Percentiles rank a stretch among this genome's conserved stretches.
Evolutionary conservation across 768 basidiomycete species (phyloP).

Genomic region (Coprinopsis marcescibilis): DNA sequence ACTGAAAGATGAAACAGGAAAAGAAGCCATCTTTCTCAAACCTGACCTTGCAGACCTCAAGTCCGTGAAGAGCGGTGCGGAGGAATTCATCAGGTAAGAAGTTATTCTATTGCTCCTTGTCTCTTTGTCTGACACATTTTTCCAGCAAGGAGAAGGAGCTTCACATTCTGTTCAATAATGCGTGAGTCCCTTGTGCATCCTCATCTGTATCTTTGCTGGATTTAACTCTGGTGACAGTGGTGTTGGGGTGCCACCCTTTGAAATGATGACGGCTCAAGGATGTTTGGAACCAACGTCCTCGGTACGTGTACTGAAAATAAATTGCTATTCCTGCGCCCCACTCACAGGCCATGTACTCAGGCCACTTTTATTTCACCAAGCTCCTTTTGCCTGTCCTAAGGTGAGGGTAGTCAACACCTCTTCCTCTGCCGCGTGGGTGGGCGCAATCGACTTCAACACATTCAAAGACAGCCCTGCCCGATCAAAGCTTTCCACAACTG

Average conservation of each 20-base stretch:
- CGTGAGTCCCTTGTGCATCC: constrained; percentile 22
- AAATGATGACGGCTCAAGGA: constrained; percentile 44
- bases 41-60: constrained; percentile 38
- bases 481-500: constrained; percentile 14
- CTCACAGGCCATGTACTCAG: constrained; percentile 26
- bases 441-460: constrained; percentile 30
- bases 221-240: constrained; percentile 30
- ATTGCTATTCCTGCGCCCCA: constrained; percentile 8
- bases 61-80: constrained; percentile 33
- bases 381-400: constrained; percentile 36
- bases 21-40: constrained; percentile 34
- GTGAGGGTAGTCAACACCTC: constrained; percentile 36
- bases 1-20: constrained; percentile 45
- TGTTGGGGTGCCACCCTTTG: constrained; percentile 40
- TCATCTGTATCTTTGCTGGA: not conserved
- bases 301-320: constrained; percentile 30
- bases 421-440: constrained; percentile 23
- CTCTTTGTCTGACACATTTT: constrained; percentile 12
- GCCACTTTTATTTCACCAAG: constrained; percentile 56
- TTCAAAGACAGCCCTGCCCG: constrained; percentile 32
- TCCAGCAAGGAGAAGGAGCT: constrained; percentile 37
- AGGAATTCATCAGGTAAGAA: constrained; percentile 38
- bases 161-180: constrained; percentile 44
- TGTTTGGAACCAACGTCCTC: constrained; percentile 52
- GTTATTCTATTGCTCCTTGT: too few species aligned